A percentile compares a stretch with the other conserved stretches of the same genome.
phyloP scores from a whole-genome alignment of 2,329 filamentous ascomycete genomes.

The Penicillium fuscoglaucum region DNA sequence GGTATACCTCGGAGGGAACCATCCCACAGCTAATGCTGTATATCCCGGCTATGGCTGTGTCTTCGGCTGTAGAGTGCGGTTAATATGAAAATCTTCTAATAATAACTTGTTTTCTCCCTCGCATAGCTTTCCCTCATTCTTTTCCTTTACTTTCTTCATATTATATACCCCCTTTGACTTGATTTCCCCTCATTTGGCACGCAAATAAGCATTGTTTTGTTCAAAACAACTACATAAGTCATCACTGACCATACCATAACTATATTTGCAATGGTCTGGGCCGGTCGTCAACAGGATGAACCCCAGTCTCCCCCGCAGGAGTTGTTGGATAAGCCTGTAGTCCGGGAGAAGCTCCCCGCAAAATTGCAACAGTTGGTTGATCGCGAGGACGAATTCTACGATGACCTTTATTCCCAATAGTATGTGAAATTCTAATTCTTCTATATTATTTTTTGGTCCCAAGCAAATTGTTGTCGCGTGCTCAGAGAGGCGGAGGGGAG shows the following conservation, averaged over 20 bases:
- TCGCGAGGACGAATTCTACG: constrained; percentile 71
- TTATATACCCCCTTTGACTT: background rate
- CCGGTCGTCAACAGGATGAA: constrained; percentile 25
- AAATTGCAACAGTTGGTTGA: constrained; percentile 59
- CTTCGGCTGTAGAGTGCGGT: constrained; percentile 22
- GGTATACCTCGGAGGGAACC: constrained; percentile 27
- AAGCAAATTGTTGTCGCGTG: background rate
- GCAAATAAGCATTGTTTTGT: background rate
- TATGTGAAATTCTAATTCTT: constrained; percentile 48
- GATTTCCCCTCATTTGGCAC: background rate
- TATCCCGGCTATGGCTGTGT: constrained; percentile 22
- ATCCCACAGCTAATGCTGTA: constrained; percentile 21
- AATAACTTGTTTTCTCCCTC: constrained; percentile 8
- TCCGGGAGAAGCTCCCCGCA: constrained; percentile 54
- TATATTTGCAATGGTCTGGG: constrained; percentile 34
- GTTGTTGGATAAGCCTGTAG: constrained; percentile 40
- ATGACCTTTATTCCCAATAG: constrained; percentile 76
- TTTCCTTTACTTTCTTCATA: background rate
- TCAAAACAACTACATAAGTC: background rate
- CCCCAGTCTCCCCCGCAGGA: constrained; percentile 16
- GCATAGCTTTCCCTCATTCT: constrained; percentile 4
- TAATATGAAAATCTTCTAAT: constrained; percentile 6
- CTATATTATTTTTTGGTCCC: background rate
- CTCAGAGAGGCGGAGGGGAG: background rate
- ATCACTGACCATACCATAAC: constrained; percentile 2